These are phyloP conservation scores for Fusarium foetens DNA, from an alignment of 2,329 filamentous ascomycete species.

Conservation along the genomic window DNA sequence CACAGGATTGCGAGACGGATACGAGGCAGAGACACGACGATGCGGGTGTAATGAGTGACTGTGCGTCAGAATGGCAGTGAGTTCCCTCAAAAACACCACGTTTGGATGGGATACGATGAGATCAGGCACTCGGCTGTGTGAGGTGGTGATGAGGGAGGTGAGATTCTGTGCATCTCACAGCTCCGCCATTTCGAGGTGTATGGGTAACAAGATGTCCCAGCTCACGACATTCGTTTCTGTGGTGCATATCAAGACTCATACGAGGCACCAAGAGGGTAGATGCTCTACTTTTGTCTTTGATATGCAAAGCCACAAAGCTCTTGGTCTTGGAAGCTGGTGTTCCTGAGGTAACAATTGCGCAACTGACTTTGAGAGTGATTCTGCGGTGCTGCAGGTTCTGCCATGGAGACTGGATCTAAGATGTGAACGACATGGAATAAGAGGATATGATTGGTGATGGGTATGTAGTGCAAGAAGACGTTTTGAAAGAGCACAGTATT, in stretches of 20 bases:
- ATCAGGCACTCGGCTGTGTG: constrained; percentile 19
- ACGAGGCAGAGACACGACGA: background rate
- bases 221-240: background rate
- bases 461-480: background rate
- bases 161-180: constrained; percentile 5
- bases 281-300: background rate
- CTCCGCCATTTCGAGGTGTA: background rate
- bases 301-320: background rate
- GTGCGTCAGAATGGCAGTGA: background rate
- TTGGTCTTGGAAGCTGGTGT: background rate
- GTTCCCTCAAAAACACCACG: background rate
- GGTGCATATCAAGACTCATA: background rate
- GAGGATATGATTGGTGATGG: background rate
- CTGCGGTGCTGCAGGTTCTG: background rate
- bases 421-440: background rate
- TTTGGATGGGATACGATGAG: constrained; percentile 10
- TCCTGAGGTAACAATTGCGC: background rate
- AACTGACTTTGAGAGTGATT: background rate
- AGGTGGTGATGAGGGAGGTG: constrained; percentile 1
- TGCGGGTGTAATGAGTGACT: background rate
- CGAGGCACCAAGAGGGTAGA: background rate
- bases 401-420: background rate
- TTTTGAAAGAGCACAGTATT: background rate
- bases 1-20: background rate
- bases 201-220: background rate